These are phyloP conservation scores for Aspergillus jensenii DNA, from an alignment of 2,329 filamentous ascomycete genomes.

Conservation along the genomic window DNA sequence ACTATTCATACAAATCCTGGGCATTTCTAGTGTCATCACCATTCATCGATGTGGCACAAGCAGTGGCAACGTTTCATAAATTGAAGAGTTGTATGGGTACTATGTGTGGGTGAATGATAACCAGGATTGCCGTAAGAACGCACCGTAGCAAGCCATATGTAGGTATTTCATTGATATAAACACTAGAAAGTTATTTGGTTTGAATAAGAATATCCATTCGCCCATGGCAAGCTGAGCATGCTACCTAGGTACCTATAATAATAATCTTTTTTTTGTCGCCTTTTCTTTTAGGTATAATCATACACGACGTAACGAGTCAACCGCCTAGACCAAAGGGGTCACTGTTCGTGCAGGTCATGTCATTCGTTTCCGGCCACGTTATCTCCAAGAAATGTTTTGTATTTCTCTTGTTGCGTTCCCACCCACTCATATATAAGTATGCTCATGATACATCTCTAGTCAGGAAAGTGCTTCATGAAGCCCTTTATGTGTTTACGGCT, in stretches of 20 bases:
- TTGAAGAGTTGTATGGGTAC: no score
- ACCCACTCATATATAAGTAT: conserved; percentile 18
- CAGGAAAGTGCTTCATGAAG: conserved; percentile 17
- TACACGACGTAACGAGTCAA: not conserved
- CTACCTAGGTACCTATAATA: not conserved
- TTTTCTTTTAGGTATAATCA: not conserved
- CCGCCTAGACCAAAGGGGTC: not conserved
- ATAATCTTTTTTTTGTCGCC: not conserved
- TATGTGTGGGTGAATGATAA: not conserved
- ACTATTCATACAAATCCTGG: no score
- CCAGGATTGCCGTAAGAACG: not conserved
- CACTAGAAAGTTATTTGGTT: not conserved
- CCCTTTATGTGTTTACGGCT: conserved; percentile 54
- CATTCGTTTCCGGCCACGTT: conserved; percentile 15
- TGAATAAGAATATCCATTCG: not conserved
- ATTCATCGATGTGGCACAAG: no score
- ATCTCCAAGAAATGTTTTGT: conserved; percentile 16
- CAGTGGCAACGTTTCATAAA: no score
- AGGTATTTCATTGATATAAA: not conserved
- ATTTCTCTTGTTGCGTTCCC: conserved; percentile 8
- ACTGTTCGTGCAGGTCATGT: conserved; percentile 7
- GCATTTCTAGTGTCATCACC: no score
- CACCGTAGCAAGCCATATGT: not conserved
- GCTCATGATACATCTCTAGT: conserved; percentile 18
- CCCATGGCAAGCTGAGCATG: not conserved